A percentile compares a stretch with the other conserved stretches of the same genome.
Evolutionary conservation across 345 rosid species (phyloP).

Genomic region (Acer yangbiense): DNA sequence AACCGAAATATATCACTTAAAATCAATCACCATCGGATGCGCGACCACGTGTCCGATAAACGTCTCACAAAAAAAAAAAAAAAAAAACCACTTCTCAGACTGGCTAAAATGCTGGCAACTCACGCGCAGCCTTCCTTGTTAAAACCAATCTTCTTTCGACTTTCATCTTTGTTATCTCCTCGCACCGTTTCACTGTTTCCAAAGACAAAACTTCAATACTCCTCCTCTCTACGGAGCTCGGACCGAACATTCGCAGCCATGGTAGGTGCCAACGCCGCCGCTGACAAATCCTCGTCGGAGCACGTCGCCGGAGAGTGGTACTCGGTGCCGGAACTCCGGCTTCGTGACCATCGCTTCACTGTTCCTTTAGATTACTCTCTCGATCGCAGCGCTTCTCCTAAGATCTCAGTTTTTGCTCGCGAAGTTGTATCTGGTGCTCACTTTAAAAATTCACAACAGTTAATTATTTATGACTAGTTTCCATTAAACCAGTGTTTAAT

Average conservation of each 20-base stretch:
- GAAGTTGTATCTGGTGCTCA: slow-evolving; percentile 77
- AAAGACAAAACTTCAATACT: not conserved
- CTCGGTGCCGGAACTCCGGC: slow-evolving; percentile 80
- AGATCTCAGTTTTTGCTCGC: slow-evolving; percentile 74
- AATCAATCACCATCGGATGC: not conserved
- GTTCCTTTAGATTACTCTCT: slow-evolving; percentile 77
- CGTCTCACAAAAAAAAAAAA: not conserved
- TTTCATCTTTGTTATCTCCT: slow-evolving; percentile 18
- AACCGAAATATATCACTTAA: not conserved
- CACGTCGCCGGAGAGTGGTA: slow-evolving; percentile 69
- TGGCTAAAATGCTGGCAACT: slow-evolving; percentile 32
- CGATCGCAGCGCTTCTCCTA: slow-evolving; percentile 38
- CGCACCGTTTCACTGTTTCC: slow-evolving; percentile 16
- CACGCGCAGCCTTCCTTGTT: slow-evolving; percentile 30
- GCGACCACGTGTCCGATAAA: slow-evolving; percentile 7
- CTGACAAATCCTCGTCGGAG: slow-evolving; percentile 29
- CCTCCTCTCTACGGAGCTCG: slow-evolving; percentile 27
- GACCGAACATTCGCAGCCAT: slow-evolving; percentile 31
- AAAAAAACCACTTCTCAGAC: not conserved
- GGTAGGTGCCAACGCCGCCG: slow-evolving; percentile 28
- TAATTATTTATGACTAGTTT: not conserved
- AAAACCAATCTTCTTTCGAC: slow-evolving; percentile 17
- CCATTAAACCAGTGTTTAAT: slow-evolving; percentile 4
- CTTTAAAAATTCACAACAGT: not conserved
- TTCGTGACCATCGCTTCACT: slow-evolving; percentile 76